Base-by-base conservation (phyloP, 2,329 filamentous ascomycete genomes). In the Colletotrichum eremochloae region DNA sequence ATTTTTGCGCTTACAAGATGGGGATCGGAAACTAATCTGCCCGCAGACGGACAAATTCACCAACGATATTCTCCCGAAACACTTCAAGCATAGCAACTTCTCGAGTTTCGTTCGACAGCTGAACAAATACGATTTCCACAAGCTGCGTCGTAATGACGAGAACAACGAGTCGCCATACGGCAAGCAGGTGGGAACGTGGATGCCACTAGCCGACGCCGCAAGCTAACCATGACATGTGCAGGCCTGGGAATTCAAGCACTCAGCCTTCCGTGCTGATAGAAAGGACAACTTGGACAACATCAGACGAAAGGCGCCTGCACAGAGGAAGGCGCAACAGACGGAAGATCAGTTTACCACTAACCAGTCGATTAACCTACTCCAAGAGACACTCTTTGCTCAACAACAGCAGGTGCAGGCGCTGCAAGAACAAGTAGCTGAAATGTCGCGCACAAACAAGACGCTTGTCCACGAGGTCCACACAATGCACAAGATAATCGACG, bases 71-170 rank as follows among this genome's bases (percentile, higher is more conserved):
- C 90, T 99, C 20, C 96, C 96, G 2, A 98, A 98, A 81, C 95
- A 98, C 79, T 99, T 99, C 87, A 99, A 99, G 83, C 96, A 98
- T 84, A 97, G 94, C 88, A 98, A 98, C 82, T 98, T 98, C 85
- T 95, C 95, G 42, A 97, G 95, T 83, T 98, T 98, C 80, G 95
- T 98, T 71, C 93, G 95, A 61, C 95, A 98, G 81, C 86, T 98
- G 71, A 98, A 98, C 86, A 98, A 98, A 81, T 98, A 97, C 82
- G 95, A 97, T 80, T 99, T 99, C 77, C 96, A 99, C 86, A 99
- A 99, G 86, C 95, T 98, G 75, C 90, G 96, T 75, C 94, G 95
- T 78, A 97, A 94, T 76, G 94, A 97, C 79, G 94, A 97, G 78
- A 94, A 89, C 77, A 93, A 92, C 36, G 89, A 93, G 77, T 94